These are phyloP conservation scores for Penicillium daleae DNA, from an alignment of 495 filamentous ascomycete genomes.

Conservation along the genomic window DNA sequence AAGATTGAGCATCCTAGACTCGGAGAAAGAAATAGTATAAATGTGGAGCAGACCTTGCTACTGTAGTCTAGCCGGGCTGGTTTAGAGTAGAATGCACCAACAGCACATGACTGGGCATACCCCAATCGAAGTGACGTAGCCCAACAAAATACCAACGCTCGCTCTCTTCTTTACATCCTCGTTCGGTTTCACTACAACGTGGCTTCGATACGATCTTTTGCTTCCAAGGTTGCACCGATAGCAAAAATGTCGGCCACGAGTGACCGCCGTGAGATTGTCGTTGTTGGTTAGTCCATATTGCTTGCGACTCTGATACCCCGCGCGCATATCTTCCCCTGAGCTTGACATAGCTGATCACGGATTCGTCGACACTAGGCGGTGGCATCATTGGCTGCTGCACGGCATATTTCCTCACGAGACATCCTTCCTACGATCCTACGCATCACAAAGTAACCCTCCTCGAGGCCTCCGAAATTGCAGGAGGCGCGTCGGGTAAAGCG, in stretches of 20 bases:
- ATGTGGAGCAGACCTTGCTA: constrained; percentile 10
- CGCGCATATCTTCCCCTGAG: constrained; percentile 18
- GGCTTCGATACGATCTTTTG: constrained; percentile 31
- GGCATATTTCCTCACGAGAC: constrained; percentile 90
- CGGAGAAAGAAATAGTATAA: background rate
- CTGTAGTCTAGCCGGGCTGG: background rate
- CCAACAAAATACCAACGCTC: constrained; percentile 5
- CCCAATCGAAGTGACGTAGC: constrained; percentile 36
- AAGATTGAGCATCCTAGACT: constrained; percentile 13
- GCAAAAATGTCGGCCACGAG: constrained; percentile 40
- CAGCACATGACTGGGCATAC: constrained; percentile 34
- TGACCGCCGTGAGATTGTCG: constrained; percentile 65
- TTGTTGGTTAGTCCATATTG: constrained; percentile 59
- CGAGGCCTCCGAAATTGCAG: constrained; percentile 86
- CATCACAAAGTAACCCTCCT: constrained; percentile 83
- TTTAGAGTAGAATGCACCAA: background rate
- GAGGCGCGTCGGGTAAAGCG: constrained; percentile 93
- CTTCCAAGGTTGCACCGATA: constrained; percentile 24
- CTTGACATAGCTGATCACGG: constrained; percentile 19
- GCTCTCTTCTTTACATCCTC: constrained; percentile 3
- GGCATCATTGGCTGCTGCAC: constrained; percentile 94
- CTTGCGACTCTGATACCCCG: constrained; percentile 33
- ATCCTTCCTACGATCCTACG: constrained; percentile 77
- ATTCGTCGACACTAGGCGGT: constrained; percentile 61
- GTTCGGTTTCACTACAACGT: constrained; percentile 26